Evolutionary conservation across 306 rosid genomes (phyloP).

Genomic region (Bauhinia variegata): DNA sequence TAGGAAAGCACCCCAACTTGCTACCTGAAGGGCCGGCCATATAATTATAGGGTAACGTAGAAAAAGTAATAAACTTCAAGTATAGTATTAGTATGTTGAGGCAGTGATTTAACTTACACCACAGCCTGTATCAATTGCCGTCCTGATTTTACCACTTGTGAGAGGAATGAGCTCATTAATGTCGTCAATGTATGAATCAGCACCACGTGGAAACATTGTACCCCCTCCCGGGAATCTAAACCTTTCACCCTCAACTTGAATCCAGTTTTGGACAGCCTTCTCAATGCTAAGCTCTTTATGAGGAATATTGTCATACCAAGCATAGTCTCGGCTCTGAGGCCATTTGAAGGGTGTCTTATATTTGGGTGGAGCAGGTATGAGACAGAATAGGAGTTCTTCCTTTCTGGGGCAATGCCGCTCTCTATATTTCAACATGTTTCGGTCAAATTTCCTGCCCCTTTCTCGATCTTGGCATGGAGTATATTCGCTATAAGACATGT

Average conservation of each 20-base stretch:
- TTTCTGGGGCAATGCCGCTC: constrained; percentile 90
- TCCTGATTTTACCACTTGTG: constrained; percentile 64
- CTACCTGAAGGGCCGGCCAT: constrained; percentile 72
- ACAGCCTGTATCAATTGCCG: constrained; percentile 98
- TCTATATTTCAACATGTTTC: constrained; percentile 84
- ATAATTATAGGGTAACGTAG: neutral
- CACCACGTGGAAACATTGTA: constrained; percentile 94
- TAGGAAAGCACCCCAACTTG: constrained; percentile 97
- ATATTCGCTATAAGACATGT: constrained; percentile 65
- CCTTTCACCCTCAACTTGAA: constrained; percentile 85
- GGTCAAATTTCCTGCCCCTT: constrained; percentile 70
- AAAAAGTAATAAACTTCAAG: constrained; percentile 16
- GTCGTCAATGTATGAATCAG: constrained; percentile 90
- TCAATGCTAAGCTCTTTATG: constrained; percentile 93
- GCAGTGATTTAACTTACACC: constrained; percentile 74
- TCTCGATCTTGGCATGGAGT: constrained; percentile 86
- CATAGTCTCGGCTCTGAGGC: constrained; percentile 93
- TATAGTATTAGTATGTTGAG: no score
- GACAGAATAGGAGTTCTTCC: constrained; percentile 68
- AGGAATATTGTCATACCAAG: constrained; percentile 95
- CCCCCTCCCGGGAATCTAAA: constrained; percentile 99
- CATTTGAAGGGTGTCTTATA: constrained; percentile 90
- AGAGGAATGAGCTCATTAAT: constrained; percentile 85
- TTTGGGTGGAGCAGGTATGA: constrained; percentile 89
- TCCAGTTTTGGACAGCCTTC: constrained; percentile 95